Base-by-base conservation (phyloP, 129 eudicot genomes). In the Centrapalus pauciflorus region DNA sequence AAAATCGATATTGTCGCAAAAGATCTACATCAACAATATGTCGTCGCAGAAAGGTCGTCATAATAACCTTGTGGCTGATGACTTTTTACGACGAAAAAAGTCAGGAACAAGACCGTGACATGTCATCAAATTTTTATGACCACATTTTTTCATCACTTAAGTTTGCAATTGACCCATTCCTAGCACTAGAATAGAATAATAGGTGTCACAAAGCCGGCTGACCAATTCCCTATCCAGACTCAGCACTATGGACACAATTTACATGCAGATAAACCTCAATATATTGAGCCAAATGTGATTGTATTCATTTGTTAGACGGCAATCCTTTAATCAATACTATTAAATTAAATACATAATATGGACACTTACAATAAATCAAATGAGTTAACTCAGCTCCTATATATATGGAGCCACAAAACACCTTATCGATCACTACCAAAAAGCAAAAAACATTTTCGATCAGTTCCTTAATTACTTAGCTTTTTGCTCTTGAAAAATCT, bases 261-360 rank as follows among this genome's bases (percentile, higher is more conserved):
- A 21, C 9, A 10, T 26, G 40, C 29, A 4, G 8, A 45, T 14
- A 23, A 61, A 61, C 24, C n/a, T n/a, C n/a, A n/a, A n/a, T n/a
- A n/a, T n/a, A n/a, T n/a, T n/a, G n/a, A n/a, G n/a, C n/a, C n/a
- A n/a, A n/a, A n/a, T n/a, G n/a, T n/a, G n/a, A n/a, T n/a, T n/a
- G n/a, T n/a, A n/a, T n/a, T n/a, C n/a, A n/a, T n/a, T n/a, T n/a
- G 17, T 60, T 46, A 34, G 58, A 46, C 59, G 70, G 70, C 70
- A 45, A 27, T 28, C 25, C 14, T 14, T 45, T 7, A 17, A 46
- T 0, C 45, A 29, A 57, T 56, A 1, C 12, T 38, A 27, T 29
- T 12, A 65, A 10, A n/a, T n/a, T n/a, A 65, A 65, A 33, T 40
- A 64, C 29, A 65, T 2, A 46, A 32, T 16, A 65, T n/a, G n/a